Base-by-base conservation (phyloP, 2,329 filamentous ascomycete species). In the Aspergillus hortae region DNA sequence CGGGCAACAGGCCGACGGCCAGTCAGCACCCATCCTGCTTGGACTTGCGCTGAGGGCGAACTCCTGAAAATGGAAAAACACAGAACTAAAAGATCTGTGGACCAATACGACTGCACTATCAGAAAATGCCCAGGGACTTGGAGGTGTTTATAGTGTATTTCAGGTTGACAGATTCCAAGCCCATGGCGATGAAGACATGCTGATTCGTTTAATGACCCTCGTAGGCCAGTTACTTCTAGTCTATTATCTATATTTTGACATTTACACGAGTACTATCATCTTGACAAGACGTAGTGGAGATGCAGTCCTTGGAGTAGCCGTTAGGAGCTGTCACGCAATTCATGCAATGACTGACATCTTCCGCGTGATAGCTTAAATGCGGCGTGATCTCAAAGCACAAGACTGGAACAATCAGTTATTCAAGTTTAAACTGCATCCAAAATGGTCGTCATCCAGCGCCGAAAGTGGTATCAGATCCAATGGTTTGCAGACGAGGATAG, bases 401-500 rank as follows among this genome's bases (percentile, higher is more conserved):
- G 6, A 23, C 5, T 19, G 40, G 9, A 12, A 21, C 25, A 27
- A 17, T n/a, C 12, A 44, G 12, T n/a, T 27, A 6, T 27, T 21
- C 32, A 19, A 12, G n/a, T 6, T 11, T 21, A 9, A 10, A 33
- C 4, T 17, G 23, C 12, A 33, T 15, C 36, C 17, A 23, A 11
- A n/a, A 38, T 47, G 45, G 45, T 12, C 12, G 36, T 36, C 12
- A 19, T 40, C 4, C 15, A 47, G 23, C 45, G 45, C 27, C 45
- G 45, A 12, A 47, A 47, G 19, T 47, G 45, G 45, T 47, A 36
- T 30, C 56, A 57, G 2, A 47, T 66, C 17, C 69, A 77, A 52
- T 81, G 78, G 78, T 81, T 75, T 60, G 65, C 77, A 2, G 66
- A 74, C 15, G 66, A 75, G 6, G 80, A 84, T 54, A 78, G 73